A percentile compares a stretch with the other conserved stretches of the same genome.
Evolutionary conservation across 1,284 basidiomycete species (phyloP).

Genomic region (Mycena citricolor): DNA sequence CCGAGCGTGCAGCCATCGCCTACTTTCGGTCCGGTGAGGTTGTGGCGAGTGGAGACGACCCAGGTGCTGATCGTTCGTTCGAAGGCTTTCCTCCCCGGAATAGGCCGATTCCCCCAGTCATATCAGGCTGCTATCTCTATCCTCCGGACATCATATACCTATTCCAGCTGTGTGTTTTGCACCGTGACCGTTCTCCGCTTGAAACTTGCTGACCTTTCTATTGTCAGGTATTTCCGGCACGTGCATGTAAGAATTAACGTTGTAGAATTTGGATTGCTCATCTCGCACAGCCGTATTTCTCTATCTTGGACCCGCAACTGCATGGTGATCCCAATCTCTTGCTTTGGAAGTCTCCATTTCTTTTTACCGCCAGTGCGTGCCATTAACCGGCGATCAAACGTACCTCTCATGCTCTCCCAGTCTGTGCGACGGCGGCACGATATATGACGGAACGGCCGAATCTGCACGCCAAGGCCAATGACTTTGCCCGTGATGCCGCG

Average conservation of each 20-base stretch:
- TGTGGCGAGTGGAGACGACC: no score
- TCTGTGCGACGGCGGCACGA: conserved; percentile 52
- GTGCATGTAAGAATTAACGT: conserved; percentile 45
- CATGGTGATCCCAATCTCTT: conserved; percentile 49
- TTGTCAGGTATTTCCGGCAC: conserved; percentile 48
- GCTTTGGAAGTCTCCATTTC: conserved; percentile 50
- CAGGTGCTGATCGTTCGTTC: no score
- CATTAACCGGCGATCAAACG: not conserved
- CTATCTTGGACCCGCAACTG: conserved; percentile 52
- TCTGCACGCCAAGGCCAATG: conserved; percentile 48
- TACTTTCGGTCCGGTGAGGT: conserved; percentile 33
- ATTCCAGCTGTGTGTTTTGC: conserved; percentile 56
- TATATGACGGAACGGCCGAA: conserved; percentile 44
- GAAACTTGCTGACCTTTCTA: conserved; percentile 14
- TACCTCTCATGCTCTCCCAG: conserved; percentile 29
- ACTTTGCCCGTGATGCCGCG: conserved; percentile 53
- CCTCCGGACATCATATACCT: conserved; percentile 60
- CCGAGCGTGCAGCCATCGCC: conserved; percentile 33
- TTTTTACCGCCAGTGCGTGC: conserved; percentile 60
- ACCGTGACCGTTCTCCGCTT: no score
- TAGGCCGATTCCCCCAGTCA: conserved; percentile 28
- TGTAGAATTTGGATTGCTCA: conserved; percentile 3
- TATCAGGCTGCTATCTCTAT: conserved; percentile 45
- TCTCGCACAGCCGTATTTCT: conserved; percentile 53
- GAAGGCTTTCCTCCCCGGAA: no score